phyloP scores from a whole-genome alignment of 768 basidiomycete species.

The Lactarius hengduanensis region DNA sequence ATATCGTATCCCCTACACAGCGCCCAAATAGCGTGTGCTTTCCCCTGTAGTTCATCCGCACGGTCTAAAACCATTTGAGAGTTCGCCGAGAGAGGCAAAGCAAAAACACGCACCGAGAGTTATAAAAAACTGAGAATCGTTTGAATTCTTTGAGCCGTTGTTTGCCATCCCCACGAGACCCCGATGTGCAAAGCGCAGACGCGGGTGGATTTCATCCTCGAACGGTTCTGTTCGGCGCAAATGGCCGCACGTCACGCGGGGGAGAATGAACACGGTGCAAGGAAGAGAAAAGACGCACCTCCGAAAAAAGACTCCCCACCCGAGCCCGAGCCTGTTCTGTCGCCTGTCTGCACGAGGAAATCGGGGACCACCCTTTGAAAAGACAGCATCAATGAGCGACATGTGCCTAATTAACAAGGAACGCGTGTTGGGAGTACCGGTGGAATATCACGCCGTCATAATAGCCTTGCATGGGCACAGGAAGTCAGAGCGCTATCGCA shows the following conservation, averaged over 20 bases:
- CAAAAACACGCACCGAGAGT: slow-evolving; percentile 64
- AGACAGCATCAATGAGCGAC: neutral
- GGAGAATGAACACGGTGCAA: neutral
- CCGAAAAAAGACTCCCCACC: slow-evolving; percentile 97
- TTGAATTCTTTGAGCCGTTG: slow-evolving; percentile 79
- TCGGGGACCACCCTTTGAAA: slow-evolving; percentile 71
- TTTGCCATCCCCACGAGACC: slow-evolving; percentile 96
- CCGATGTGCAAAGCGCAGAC: slow-evolving; percentile 84
- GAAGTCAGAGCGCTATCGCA: neutral
- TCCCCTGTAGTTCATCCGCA: slow-evolving; percentile 89
- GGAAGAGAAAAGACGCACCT: slow-evolving; percentile 44
- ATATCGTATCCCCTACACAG: slow-evolving; percentile 82
- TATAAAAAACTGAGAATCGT: slow-evolving; percentile 94
- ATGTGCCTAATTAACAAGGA: neutral
- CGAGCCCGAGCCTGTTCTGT: slow-evolving; percentile 84
- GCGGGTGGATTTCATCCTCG: slow-evolving; percentile 91
- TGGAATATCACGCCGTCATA: slow-evolving; percentile 97
- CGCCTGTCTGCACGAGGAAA: slow-evolving; percentile 94
- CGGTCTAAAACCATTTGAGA: slow-evolving; percentile 51
- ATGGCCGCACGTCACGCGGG: neutral
- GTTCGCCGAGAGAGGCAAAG: neutral
- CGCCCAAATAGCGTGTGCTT: slow-evolving; percentile 97
- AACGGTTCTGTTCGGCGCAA: slow-evolving; percentile 65
- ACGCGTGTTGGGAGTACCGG: slow-evolving; percentile 46
- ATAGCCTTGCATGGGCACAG: slow-evolving; percentile 58